phyloP scores from a whole-genome alignment of 116 monocot genomes.

The Posidonia oceanica region DNA sequence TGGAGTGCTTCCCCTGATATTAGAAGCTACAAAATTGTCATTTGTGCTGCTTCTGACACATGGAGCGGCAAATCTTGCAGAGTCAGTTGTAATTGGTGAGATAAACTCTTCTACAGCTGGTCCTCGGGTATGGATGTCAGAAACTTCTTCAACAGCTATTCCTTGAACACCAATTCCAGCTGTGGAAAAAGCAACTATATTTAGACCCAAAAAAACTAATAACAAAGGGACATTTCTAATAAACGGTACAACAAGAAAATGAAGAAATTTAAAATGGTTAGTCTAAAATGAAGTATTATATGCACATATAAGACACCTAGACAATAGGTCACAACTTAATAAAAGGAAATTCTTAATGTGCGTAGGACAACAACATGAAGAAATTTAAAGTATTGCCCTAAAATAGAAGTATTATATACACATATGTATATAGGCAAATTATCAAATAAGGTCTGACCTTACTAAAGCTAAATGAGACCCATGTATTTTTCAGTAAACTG shows the following conservation, averaged over 20 bases:
- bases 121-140: slow-evolving; percentile 10
- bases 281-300: background rate
- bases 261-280: background rate
- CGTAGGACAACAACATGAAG: too few species aligned
- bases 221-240: background rate
- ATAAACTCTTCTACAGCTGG: slow-evolving; percentile 8
- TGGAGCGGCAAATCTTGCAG: background rate
- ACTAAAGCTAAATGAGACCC: too few species aligned
- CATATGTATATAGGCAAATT: too few species aligned
- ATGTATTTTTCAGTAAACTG: too few species aligned
- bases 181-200: slow-evolving; percentile 1
- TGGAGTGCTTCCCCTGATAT: background rate
- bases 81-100: background rate
- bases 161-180: slow-evolving; percentile 2
- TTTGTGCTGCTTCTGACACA: background rate
- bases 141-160: slow-evolving; percentile 6
- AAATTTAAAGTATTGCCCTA: too few species aligned
- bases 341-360: too few species aligned
- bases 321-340: background rate
- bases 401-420: too few species aligned
- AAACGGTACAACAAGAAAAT: background rate
- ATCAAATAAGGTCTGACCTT: too few species aligned
- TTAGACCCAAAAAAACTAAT: background rate
- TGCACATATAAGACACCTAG: background rate
- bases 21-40: background rate